A percentile compares a stretch with the other conserved stretches of the same genome.
Evolutionary conservation across 768 basidiomycete species (phyloP).

Genomic region (Epithele typhae): DNA sequence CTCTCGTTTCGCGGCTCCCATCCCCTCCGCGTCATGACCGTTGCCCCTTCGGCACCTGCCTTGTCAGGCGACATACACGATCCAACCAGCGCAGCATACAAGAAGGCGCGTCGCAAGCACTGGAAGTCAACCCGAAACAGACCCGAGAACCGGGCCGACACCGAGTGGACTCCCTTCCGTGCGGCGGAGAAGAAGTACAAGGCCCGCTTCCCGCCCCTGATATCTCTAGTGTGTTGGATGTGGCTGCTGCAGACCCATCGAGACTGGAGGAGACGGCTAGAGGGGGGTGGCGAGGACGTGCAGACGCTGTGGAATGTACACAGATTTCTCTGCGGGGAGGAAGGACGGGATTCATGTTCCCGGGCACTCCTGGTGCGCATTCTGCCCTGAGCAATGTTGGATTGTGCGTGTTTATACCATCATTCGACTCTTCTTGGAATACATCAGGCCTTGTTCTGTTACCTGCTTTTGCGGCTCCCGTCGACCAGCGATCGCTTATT

Average conservation of each 20-base stretch:
- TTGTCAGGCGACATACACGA: constrained; percentile 30
- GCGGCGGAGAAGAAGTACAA: constrained; percentile 79
- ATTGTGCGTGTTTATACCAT: constrained; percentile 16
- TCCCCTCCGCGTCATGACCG: constrained; percentile 2
- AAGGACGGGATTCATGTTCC: constrained; percentile 41
- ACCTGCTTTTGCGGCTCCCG: constrained; percentile 62
- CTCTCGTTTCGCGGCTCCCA: not conserved
- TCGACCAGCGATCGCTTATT: constrained; percentile 65
- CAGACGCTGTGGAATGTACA: constrained; percentile 32
- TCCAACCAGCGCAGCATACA: constrained; percentile 49
- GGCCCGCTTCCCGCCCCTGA: constrained; percentile 75
- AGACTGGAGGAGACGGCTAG: constrained; percentile 38
- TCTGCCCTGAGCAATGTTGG: constrained; percentile 3
- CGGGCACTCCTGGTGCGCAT: constrained; percentile 52
- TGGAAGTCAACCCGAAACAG: constrained; percentile 58
- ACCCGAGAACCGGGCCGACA: constrained; percentile 36
- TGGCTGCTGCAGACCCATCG: constrained; percentile 42
- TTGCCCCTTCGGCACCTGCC: constrained; percentile 1
- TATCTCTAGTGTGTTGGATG: constrained; percentile 64
- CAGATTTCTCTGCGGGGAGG: constrained; percentile 26
- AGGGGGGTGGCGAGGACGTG: constrained; percentile 45
- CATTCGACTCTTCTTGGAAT: not conserved
- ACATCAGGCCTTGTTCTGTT: constrained; percentile 76
- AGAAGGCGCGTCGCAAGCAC: constrained; percentile 53
- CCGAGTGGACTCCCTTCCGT: constrained; percentile 71